Percentiles rank a stretch among this genome's conserved stretches.
phyloP scores from a whole-genome alignment of 768 basidiomycete species.

The Lactifluus hygrophoroides region DNA sequence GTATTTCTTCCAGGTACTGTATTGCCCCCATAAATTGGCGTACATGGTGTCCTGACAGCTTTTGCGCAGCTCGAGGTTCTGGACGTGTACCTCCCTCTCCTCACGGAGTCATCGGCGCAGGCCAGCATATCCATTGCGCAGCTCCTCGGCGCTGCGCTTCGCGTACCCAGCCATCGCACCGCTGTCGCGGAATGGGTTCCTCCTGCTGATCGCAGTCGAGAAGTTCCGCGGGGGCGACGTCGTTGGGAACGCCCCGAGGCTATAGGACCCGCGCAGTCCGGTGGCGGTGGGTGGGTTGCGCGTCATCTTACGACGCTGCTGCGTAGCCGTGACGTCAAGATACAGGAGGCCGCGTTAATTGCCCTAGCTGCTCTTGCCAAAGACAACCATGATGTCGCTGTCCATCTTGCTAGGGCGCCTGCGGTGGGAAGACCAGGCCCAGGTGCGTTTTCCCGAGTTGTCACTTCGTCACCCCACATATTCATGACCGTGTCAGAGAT shows the following conservation, averaged over 20 bases:
- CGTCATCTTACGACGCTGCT: constrained; percentile 42
- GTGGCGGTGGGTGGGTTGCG: constrained; percentile 50
- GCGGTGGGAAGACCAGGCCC: constrained; percentile 5
- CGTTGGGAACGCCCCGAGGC: constrained; percentile 65
- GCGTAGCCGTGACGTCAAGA: constrained; percentile 45
- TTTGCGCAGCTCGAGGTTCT: constrained; percentile 43
- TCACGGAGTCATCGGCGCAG: constrained; percentile 37
- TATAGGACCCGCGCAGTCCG: constrained; percentile 28
- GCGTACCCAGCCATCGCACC: constrained; percentile 40
- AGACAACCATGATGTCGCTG: constrained; percentile 50
- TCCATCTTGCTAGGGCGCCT: constrained; percentile 36
- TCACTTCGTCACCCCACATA: background rate
- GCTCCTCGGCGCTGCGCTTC: constrained; percentile 45
- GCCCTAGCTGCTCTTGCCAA: constrained; percentile 60
- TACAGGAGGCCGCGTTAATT: constrained; percentile 55
- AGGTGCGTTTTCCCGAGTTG: background rate
- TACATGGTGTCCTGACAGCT: constrained; percentile 2
- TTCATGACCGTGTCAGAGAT: background rate
- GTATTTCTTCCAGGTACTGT: constrained; percentile 49
- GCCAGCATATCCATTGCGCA: constrained; percentile 46
- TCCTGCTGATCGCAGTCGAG: constrained; percentile 42
- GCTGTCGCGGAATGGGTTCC: constrained; percentile 58
- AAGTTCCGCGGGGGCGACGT: constrained; percentile 44
- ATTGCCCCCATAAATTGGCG: background rate
- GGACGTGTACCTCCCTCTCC: constrained; percentile 59